phyloP scores from a whole-genome alignment of 1,284 basidiomycete genomes.

The Sporisorium exsertum region DNA sequence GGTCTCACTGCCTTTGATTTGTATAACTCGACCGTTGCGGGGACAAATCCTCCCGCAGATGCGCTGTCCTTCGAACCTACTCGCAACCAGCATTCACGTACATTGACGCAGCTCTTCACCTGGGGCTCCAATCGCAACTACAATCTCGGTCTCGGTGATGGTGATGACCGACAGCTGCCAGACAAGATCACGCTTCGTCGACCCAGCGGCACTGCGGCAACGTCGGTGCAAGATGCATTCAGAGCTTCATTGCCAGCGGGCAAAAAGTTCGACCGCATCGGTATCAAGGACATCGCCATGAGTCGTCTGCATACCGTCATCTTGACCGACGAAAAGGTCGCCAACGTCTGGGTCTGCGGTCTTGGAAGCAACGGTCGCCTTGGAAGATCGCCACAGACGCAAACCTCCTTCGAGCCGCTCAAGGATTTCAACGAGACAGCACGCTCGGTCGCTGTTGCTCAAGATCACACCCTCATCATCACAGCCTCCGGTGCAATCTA shows the following conservation, averaged over 20 bases:
- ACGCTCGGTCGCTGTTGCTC: constrained; percentile 79
- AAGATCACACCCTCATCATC: constrained; percentile 91
- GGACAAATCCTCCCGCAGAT: constrained; percentile 57
- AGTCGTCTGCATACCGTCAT: constrained; percentile 63
- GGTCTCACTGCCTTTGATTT: constrained; percentile 93
- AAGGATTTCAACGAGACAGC: constrained; percentile 74
- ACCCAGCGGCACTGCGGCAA: constrained; percentile 2
- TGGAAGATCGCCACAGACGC: constrained; percentile 82
- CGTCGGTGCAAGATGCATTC: constrained; percentile 19
- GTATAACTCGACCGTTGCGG: constrained; percentile 76
- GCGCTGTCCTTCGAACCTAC: constrained; percentile 27
- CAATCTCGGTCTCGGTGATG: constrained; percentile 82
- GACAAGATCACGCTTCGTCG: constrained; percentile 78
- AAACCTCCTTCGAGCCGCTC: constrained; percentile 78
- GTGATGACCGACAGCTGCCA: constrained; percentile 81
- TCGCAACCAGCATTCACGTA: constrained; percentile 32
- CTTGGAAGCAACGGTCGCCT: constrained; percentile 70
- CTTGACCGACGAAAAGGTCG: constrained; percentile 57
- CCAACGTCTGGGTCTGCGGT: constrained; percentile 67
- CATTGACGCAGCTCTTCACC: constrained; percentile 77
- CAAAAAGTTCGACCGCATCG: constrained; percentile 56
- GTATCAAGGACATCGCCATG: constrained; percentile 63
- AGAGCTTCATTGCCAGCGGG: constrained; percentile 43
- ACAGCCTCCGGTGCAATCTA: constrained; percentile 84
- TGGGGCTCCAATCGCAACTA: constrained; percentile 86